Evolutionary conservation across 2,329 filamentous ascomycete species (phyloP).

Genomic region (Clarireedia sp.): DNA sequence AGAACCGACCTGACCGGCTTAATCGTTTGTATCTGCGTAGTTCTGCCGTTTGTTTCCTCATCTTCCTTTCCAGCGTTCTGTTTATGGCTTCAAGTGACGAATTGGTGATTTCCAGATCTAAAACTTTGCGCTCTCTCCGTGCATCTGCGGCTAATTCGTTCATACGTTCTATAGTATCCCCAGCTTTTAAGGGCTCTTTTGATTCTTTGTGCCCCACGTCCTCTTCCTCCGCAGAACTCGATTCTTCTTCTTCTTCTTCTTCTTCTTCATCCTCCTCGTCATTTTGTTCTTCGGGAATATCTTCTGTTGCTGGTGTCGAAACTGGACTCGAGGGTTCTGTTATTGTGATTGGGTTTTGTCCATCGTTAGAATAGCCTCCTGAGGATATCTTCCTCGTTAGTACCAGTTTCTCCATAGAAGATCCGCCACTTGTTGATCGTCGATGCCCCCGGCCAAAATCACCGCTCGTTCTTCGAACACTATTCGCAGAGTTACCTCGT

Average conservation of each 20-base stretch:
- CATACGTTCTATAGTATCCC: slow-evolving; percentile 48
- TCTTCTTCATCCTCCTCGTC: slow-evolving; percentile 5
- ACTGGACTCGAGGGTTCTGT: slow-evolving; percentile 15
- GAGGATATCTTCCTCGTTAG: slow-evolving; percentile 18
- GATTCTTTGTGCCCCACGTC: slow-evolving; percentile 30
- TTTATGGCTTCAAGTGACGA: slow-evolving; percentile 94
- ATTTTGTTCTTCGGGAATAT: slow-evolving; percentile 15
- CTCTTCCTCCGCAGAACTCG: slow-evolving; percentile 5
- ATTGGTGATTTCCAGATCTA: slow-evolving; percentile 95
- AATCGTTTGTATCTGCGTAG: slow-evolving; percentile 79
- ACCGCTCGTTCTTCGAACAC: slow-evolving; percentile 18
- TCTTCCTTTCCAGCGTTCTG: slow-evolving; percentile 78
- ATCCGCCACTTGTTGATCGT: slow-evolving; percentile 22
- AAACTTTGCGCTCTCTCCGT: slow-evolving; percentile 83
- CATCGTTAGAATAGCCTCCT: slow-evolving; percentile 15
- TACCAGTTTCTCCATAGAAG: slow-evolving; percentile 17
- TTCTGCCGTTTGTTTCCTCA: slow-evolving; percentile 85
- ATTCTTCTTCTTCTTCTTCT: slow-evolving; percentile 2
- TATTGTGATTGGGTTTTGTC: slow-evolving; percentile 13
- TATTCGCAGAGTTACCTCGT: slow-evolving; percentile 22
- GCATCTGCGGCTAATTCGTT: slow-evolving; percentile 82
- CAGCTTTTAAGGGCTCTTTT: slow-evolving; percentile 44
- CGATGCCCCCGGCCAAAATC: slow-evolving; percentile 20
- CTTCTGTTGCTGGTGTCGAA: slow-evolving; percentile 21
- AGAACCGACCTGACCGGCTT: slow-evolving; percentile 70